phyloP scores from a whole-genome alignment of 2,329 filamentous ascomycete species.

The Botrytis cinerea region DNA sequence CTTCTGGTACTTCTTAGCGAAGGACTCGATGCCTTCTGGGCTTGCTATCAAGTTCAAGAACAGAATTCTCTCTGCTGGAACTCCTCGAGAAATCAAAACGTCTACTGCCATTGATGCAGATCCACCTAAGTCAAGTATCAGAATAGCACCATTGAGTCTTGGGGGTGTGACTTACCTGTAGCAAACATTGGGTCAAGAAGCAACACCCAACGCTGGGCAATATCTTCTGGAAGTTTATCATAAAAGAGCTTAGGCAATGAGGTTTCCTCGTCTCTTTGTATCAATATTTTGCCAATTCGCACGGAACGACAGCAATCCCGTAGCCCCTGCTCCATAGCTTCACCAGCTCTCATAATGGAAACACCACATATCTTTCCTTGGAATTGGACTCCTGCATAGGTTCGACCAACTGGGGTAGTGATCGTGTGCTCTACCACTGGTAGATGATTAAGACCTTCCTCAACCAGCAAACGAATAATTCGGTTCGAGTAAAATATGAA shows the following conservation, averaged over 20 bases:
- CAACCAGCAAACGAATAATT: slow-evolving; percentile 93
- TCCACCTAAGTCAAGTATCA: slow-evolving; percentile 61
- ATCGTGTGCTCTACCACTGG: slow-evolving; percentile 87
- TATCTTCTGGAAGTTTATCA: slow-evolving; percentile 94
- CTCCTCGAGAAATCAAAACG: slow-evolving; percentile 83
- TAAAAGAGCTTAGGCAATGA: slow-evolving; percentile 91
- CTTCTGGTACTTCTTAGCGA: slow-evolving; percentile 85
- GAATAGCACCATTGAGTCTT: slow-evolving; percentile 11
- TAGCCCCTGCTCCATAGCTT: slow-evolving; percentile 97
- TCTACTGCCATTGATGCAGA: slow-evolving; percentile 97
- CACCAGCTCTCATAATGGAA: slow-evolving; percentile 96
- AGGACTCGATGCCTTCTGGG: slow-evolving; percentile 85
- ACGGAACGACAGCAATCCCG: slow-evolving; percentile 98
- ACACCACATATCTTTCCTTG: slow-evolving; percentile 98
- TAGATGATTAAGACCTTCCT: slow-evolving; percentile 95
- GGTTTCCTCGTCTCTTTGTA: slow-evolving; percentile 96
- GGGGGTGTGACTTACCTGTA: slow-evolving; percentile 63
- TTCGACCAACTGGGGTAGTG: slow-evolving; percentile 84
- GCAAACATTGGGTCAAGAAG: slow-evolving; percentile 99
- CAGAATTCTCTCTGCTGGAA: slow-evolving; percentile 91
- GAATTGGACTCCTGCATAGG: slow-evolving; percentile 90
- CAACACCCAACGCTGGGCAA: slow-evolving; percentile 88
- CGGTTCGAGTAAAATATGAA: slow-evolving; percentile 99
- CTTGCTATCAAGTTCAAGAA: slow-evolving; percentile 98
- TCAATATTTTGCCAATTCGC: slow-evolving; percentile 96